These are phyloP conservation scores for Xylariaceae sp. DNA, from an alignment of 2,329 filamentous ascomycete genomes.

Conservation along the genomic window DNA sequence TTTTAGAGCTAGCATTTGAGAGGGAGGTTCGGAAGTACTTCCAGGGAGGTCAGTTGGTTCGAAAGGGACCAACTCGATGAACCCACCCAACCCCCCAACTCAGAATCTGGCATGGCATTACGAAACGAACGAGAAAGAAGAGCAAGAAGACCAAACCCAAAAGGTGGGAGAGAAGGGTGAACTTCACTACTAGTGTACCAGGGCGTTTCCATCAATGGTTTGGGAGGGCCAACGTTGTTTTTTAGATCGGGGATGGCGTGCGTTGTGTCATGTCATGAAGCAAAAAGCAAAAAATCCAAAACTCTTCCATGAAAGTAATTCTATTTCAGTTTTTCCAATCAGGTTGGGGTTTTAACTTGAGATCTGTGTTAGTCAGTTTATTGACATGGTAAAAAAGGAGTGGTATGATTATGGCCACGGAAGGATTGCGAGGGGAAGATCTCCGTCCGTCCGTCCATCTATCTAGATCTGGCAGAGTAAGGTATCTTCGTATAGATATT, in stretches of 20 bases:
- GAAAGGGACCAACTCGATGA: not conserved
- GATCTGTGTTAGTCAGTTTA: no score
- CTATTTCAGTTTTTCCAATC: not conserved
- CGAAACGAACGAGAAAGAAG: not conserved
- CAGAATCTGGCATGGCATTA: conserved; percentile 3
- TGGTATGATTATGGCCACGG: no score
- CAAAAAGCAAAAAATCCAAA: conserved; percentile 13
- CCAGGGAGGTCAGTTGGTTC: not conserved
- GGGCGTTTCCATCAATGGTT: conserved; percentile 15
- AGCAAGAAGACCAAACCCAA: not conserved
- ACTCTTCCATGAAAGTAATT: conserved; percentile 3
- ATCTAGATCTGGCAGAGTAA: no score
- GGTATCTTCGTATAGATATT: no score
- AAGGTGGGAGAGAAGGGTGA: not conserved
- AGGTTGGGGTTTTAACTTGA: no score
- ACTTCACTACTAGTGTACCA: conserved; percentile 9
- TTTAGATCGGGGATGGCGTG: conserved; percentile 8
- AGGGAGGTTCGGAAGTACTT: not conserved
- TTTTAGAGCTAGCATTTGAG: conserved; percentile 6
- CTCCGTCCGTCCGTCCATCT: no score
- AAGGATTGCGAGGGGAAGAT: no score
- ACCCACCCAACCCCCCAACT: not conserved
- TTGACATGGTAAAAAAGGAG: no score
- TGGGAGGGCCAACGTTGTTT: conserved; percentile 1
- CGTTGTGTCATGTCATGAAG: conserved; percentile 1